A percentile compares a stretch with the other conserved stretches of the same genome.
phyloP scores from a whole-genome alignment of 78 protist genomes.

The Paulinella micropora region DNA sequence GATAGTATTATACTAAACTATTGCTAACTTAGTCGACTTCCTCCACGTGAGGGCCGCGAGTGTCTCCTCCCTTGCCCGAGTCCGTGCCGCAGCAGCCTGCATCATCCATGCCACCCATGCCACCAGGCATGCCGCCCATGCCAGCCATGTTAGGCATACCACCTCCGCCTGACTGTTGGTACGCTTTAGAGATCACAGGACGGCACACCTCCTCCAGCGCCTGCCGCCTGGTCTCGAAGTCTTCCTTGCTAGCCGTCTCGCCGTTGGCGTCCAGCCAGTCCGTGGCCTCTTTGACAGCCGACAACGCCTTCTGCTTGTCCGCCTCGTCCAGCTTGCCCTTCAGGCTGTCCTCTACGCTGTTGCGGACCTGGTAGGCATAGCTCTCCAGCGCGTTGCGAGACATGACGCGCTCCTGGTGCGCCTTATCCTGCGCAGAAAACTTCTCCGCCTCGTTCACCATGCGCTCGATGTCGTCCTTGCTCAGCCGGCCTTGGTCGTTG shows the following conservation, averaged over 20 bases:
- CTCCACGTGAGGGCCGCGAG: too few relatives aligned
- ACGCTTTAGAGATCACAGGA: slow-evolving; percentile 86
- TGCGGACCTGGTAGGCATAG: slow-evolving; percentile 45
- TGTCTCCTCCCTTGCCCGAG: slow-evolving; percentile 28
- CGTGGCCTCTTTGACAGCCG: slow-evolving; percentile 49
- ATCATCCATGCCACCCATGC: too few relatives aligned
- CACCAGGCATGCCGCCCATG: slow-evolving; percentile 5
- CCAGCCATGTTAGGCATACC: slow-evolving; percentile 31
- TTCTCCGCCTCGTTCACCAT: slow-evolving; percentile 79
- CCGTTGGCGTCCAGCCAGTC: slow-evolving; percentile 74
- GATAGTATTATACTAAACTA: too few relatives aligned
- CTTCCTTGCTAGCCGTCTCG: slow-evolving; percentile 65
- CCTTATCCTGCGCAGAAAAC: slow-evolving; percentile 67
- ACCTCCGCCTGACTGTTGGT: slow-evolving; percentile 45
- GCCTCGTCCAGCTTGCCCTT: background rate
- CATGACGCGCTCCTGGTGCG: slow-evolving; percentile 53
- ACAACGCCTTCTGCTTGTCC: slow-evolving; percentile 10
- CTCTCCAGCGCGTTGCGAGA: slow-evolving; percentile 61
- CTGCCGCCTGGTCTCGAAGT: slow-evolving; percentile 72
- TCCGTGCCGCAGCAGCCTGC: too few relatives aligned
- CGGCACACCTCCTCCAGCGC: slow-evolving; percentile 63
- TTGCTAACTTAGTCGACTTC: too few relatives aligned
- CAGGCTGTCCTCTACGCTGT: background rate
- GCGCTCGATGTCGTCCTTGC: slow-evolving; percentile 72
- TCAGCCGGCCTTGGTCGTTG: slow-evolving; percentile 76